Evolutionary conservation across 2,329 filamentous ascomycete species (phyloP).

Genomic region (Tricladium varicosporioides): DNA sequence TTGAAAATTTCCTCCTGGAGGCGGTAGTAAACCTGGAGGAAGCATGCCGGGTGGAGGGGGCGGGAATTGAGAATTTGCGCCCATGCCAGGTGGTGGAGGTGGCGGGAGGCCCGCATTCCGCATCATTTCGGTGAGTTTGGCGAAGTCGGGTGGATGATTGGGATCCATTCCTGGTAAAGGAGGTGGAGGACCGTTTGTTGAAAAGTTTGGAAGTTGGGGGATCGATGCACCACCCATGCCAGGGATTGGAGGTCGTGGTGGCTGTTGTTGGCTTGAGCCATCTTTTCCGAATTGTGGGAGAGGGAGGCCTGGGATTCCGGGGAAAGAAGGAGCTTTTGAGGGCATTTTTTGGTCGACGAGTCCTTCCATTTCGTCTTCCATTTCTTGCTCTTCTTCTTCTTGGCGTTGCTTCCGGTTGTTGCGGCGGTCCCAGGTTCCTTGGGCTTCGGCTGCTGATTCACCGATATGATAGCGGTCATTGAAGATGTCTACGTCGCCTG

Average conservation of each 20-base stretch:
- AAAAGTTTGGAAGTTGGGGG: conserved; percentile 40
- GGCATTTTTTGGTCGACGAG: conserved; percentile 88
- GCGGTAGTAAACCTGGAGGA: conserved; percentile 47
- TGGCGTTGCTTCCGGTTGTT: conserved; percentile 75
- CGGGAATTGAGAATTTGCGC: conserved; percentile 17
- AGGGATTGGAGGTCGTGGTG: conserved; percentile 48
- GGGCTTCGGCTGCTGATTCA: conserved; percentile 86
- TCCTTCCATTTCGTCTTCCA: conserved; percentile 90
- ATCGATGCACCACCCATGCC: conserved; percentile 45
- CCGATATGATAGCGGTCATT: conserved; percentile 96
- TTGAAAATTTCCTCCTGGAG: conserved; percentile 31
- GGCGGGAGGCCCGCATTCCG: conserved; percentile 62
- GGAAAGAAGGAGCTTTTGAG: conserved; percentile 58
- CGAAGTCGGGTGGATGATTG: conserved; percentile 59
- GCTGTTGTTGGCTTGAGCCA: conserved; percentile 22
- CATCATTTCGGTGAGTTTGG: conserved; percentile 62
- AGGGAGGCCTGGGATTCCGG: conserved; percentile 46
- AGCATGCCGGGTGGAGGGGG: conserved; percentile 44
- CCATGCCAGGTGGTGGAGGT: conserved; percentile 49
- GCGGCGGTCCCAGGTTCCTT: conserved; percentile 89
- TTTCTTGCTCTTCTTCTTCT: conserved; percentile 91
- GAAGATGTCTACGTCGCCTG: conserved; percentile 80
- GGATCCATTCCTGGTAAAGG: conserved; percentile 55
- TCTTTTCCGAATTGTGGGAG: conserved; percentile 28
- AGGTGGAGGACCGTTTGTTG: conserved; percentile 43